A percentile compares a stretch with the other conserved stretches of the same genome.
These are phyloP conservation scores for Elsinoe arachidis DNA, from an alignment of 2,329 filamentous ascomycete species.

Conservation along the genomic window DNA sequence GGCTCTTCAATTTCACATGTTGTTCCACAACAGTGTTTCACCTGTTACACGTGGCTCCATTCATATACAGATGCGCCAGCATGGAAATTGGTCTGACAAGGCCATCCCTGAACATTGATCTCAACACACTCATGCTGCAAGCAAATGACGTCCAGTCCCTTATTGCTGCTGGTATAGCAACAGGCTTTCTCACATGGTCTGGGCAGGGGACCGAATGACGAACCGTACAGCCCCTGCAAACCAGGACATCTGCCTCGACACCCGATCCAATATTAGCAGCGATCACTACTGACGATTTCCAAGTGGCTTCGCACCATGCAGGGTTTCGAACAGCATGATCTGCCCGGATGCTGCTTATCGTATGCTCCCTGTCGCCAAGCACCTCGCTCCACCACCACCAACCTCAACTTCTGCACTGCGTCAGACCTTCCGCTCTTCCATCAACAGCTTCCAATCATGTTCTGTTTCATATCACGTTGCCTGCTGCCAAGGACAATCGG, in stretches of 20 bases:
- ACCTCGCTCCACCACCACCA: background rate
- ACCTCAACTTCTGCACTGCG: background rate
- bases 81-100: no score
- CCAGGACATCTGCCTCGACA: background rate
- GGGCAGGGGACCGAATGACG: conserved; percentile 2
- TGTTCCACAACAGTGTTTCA: no score
- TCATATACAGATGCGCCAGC: no score
- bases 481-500: background rate
- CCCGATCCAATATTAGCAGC: background rate
- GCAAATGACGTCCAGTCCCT: background rate
- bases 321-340: background rate
- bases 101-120: no score
- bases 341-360: background rate
- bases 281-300: background rate
- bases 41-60: no score
- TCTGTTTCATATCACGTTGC: background rate
- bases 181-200: background rate
- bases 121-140: no score
- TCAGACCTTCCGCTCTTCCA: background rate
- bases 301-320: background rate
- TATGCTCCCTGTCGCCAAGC: background rate
- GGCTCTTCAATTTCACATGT: no score
- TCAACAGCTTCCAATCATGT: background rate
- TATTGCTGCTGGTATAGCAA: background rate
- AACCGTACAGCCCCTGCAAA: background rate